These are phyloP conservation scores for Solanum dulcamara DNA, from an alignment of 257 asterid species.

Conservation along the genomic window DNA sequence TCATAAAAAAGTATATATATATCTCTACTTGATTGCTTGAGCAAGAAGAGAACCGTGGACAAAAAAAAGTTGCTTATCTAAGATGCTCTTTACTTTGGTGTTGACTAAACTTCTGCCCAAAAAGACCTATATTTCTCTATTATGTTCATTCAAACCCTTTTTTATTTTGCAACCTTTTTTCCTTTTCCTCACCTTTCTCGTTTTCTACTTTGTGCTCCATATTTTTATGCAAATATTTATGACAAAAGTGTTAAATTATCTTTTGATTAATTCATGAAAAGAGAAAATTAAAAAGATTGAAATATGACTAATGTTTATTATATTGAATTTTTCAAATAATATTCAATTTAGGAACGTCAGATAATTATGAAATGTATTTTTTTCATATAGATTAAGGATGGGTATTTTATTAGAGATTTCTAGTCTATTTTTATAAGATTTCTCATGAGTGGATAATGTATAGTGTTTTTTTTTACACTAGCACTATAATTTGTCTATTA, in stretches of 20 bases:
- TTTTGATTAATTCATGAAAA: neutral
- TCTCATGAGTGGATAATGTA: too few species aligned
- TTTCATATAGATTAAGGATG: neutral
- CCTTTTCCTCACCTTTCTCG: neutral
- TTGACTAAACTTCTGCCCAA: neutral
- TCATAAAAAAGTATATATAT: too few species aligned
- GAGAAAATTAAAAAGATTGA: neutral
- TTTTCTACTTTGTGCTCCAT: neutral
- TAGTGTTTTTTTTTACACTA: neutral
- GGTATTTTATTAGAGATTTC: neutral
- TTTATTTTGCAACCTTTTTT: neutral
- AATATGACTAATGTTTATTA: neutral
- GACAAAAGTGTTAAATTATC: neutral
- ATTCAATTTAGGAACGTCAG: neutral
- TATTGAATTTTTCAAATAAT: neutral
- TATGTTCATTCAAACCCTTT: neutral
- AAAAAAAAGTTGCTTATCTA: neutral
- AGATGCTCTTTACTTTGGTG: neutral
- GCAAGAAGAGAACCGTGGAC: constrained; percentile 8
- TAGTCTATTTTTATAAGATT: neutral
- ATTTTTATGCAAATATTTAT: neutral
- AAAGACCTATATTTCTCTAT: neutral
- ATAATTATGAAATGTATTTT: neutral
- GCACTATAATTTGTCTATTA: neutral
- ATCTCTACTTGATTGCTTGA: neutral